A percentile compares a stretch with the other conserved stretches of the same genome.
phyloP scores from a whole-genome alignment of 495 filamentous ascomycete genomes.

The Penicillium parvum region DNA sequence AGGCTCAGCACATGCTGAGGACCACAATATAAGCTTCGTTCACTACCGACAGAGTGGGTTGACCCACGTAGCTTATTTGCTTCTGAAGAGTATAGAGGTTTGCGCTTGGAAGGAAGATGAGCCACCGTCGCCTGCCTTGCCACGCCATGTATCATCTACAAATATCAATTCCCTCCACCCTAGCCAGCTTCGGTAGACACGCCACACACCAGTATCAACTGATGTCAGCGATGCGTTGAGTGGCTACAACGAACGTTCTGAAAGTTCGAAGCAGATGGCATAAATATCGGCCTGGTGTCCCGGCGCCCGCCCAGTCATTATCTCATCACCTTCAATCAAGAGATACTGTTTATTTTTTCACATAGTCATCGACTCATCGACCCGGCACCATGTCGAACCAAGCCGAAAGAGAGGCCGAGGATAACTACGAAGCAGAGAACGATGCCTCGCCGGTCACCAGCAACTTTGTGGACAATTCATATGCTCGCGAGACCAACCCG shows the following conservation, averaged over 20 bases:
- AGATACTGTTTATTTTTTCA: neutral
- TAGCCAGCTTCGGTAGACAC: too few relatives aligned
- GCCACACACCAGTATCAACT: too few relatives aligned
- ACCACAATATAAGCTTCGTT: neutral
- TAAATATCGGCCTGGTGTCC: constrained; percentile 11
- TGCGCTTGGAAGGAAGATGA: neutral
- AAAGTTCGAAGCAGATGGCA: neutral
- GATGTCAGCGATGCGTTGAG: constrained; percentile 8
- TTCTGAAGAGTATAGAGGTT: neutral
- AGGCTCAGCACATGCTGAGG: neutral
- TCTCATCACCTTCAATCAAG: constrained; percentile 4
- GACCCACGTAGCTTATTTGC: too few relatives aligned
- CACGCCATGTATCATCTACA: neutral
- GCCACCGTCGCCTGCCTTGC: neutral
- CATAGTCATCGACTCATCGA: too few relatives aligned
- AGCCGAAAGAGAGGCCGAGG: neutral
- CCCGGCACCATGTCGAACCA: too few relatives aligned
- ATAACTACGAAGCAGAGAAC: constrained; percentile 1
- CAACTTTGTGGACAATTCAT: neutral
- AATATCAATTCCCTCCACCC: too few relatives aligned
- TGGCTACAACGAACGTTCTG: neutral
- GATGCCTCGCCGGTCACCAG: too few relatives aligned
- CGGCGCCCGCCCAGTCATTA: constrained; percentile 1
- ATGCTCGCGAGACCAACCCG: neutral
- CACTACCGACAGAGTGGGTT: neutral